A percentile compares a stretch with the other conserved stretches of the same genome.
These are phyloP conservation scores for thale cress (Arabidopsis thaliana) DNA, from an alignment of 345 rosid genomes.

Conservation along the genomic window DNA sequence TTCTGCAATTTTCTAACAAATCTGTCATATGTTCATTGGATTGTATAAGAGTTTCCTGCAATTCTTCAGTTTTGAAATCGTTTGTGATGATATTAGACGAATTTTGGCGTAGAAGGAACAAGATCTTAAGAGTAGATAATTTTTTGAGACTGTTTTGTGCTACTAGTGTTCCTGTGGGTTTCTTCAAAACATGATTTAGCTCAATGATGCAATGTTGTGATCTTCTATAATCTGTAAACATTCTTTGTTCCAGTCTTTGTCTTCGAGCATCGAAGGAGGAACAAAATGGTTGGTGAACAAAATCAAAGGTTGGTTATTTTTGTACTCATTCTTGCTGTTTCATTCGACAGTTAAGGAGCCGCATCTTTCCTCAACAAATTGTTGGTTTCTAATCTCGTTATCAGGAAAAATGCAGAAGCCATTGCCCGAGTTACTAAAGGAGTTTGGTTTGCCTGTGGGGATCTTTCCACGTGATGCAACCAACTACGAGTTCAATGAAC, in stretches of 20 bases:
- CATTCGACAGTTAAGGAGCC: slow-evolving; percentile 1
- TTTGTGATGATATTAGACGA: slow-evolving; percentile 4
- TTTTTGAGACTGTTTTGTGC: background rate
- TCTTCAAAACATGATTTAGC: background rate
- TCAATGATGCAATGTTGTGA: slow-evolving; percentile 11
- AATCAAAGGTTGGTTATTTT: slow-evolving; percentile 68
- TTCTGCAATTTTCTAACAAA: slow-evolving; percentile 8
- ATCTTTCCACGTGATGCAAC: slow-evolving; percentile 86
- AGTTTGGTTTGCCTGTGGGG: slow-evolving; percentile 81
- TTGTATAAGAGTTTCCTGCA: background rate
- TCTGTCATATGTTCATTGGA: background rate
- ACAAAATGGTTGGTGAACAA: slow-evolving; percentile 94
- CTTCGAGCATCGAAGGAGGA: slow-evolving; percentile 86
- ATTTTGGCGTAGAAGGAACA: background rate
- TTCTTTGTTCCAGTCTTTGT: slow-evolving; percentile 61
- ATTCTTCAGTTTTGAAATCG: background rate
- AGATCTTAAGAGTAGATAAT: slow-evolving; percentile 2
- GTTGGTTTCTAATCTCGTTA: background rate
- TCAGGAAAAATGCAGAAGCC: slow-evolving; percentile 77
- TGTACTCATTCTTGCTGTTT: slow-evolving; percentile 10
- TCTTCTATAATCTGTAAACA: slow-evolving; percentile 9
- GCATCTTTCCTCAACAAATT: background rate
- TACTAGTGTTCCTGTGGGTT: background rate
- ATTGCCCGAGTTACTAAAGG: slow-evolving; percentile 84
- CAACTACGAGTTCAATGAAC: slow-evolving; percentile 87